phyloP scores from a whole-genome alignment of 257 asterid genomes.

The Paraleonurus japonicus region DNA sequence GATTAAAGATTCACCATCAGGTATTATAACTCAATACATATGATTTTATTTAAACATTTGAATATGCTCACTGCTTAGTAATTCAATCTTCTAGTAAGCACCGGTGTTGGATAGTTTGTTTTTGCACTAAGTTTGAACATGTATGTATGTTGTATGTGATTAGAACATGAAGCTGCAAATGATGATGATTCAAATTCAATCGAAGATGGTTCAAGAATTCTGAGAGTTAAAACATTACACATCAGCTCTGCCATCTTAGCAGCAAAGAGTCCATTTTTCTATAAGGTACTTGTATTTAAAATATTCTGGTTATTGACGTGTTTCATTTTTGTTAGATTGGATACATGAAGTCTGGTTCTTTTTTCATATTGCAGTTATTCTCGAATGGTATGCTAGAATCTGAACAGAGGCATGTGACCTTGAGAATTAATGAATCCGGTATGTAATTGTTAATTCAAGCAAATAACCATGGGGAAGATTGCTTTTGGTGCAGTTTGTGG shows the following conservation, averaged over 20 bases:
- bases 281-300: conserved; percentile 46
- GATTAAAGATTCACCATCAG: conserved; percentile 64
- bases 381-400: conserved; percentile 97
- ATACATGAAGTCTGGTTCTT: conserved; percentile 1
- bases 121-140: conserved; percentile 12
- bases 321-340: conserved; percentile 20
- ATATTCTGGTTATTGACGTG: not conserved
- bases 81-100: not conserved
- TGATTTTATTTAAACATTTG: not conserved
- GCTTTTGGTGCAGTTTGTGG: not conserved
- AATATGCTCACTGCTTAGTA: not conserved
- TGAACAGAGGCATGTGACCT: conserved; percentile 88
- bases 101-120: not conserved
- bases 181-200: conserved; percentile 58
- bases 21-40: conserved; percentile 27
- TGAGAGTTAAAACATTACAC: conserved; percentile 64
- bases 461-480: not conserved
- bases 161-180: conserved; percentile 38
- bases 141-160: not conserved
- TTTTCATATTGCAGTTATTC: conserved; percentile 53
- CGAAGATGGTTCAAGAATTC: conserved; percentile 47
- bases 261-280: conserved; percentile 82
- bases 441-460: conserved; percentile 17
- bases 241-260: conserved; percentile 86
- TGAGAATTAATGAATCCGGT: conserved; percentile 83